Percentiles rank a stretch among this genome's conserved stretches.
phyloP scores from a whole-genome alignment of 2,329 filamentous ascomycete species.

The Taxawa tesnikishii region DNA sequence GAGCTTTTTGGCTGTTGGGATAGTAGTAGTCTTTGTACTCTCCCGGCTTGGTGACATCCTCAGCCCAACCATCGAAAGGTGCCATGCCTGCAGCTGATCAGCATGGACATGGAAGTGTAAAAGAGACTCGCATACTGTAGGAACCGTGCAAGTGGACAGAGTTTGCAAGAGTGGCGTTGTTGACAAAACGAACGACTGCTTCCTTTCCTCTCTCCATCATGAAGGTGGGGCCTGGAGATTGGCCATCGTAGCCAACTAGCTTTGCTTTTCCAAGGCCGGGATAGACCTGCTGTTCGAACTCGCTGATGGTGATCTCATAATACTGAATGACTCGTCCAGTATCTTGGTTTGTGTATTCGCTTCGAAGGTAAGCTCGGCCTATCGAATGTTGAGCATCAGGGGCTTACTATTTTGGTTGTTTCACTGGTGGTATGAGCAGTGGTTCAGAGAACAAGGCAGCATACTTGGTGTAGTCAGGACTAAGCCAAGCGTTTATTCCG shows the following conservation, averaged over 20 bases:
- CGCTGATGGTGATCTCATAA: slow-evolving; percentile 32
- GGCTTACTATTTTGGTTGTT: too few relatives aligned
- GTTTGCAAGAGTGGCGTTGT: slow-evolving; percentile 29
- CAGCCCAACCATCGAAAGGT: slow-evolving; percentile 42
- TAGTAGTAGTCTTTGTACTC: slow-evolving; percentile 53
- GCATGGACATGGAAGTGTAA: neutral
- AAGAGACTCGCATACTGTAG: slow-evolving; percentile 14
- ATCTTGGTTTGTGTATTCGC: too few relatives aligned
- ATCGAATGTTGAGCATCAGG: too few relatives aligned
- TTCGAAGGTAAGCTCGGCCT: too few relatives aligned
- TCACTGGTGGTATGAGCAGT: too few relatives aligned
- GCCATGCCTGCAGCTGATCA: slow-evolving; percentile 16
- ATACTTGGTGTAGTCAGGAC: too few relatives aligned
- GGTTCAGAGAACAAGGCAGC: too few relatives aligned
- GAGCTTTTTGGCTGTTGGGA: slow-evolving; percentile 42
- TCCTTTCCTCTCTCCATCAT: slow-evolving; percentile 34
- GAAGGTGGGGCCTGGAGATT: slow-evolving; percentile 40
- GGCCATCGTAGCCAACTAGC: slow-evolving; percentile 39
- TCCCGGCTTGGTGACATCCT: slow-evolving; percentile 37
- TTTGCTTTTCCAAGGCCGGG: slow-evolving; percentile 24
- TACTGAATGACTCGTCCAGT: too few relatives aligned
- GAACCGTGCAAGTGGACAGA: slow-evolving; percentile 43
- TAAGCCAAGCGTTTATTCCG: too few relatives aligned
- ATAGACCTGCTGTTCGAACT: slow-evolving; percentile 28
- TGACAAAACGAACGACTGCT: slow-evolving; percentile 39